These are phyloP conservation scores for Herpetospermum pedunculosum DNA, from an alignment of 306 rosid species.

Conservation along the genomic window DNA sequence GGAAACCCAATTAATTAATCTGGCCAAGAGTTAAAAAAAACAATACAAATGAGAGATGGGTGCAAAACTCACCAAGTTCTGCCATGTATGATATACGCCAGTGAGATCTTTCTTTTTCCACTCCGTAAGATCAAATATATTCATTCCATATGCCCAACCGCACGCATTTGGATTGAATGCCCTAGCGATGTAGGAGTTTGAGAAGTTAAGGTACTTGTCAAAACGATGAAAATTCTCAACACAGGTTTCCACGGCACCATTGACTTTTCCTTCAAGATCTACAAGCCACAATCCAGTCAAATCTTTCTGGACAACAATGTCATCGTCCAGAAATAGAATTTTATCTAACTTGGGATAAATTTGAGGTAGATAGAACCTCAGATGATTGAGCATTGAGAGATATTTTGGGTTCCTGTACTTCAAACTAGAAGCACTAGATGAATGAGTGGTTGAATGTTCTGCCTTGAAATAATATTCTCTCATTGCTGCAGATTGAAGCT, in stretches of 20 bases:
- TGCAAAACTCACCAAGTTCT: slow-evolving; percentile 73
- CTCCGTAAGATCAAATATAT: slow-evolving; percentile 77
- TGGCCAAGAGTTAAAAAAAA: background rate
- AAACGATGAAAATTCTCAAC: slow-evolving; percentile 85
- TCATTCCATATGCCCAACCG: slow-evolving; percentile 99
- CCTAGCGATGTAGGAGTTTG: slow-evolving; percentile 78
- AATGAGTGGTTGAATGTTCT: slow-evolving; percentile 56
- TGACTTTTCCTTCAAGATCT: slow-evolving; percentile 77
- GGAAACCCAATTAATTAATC: background rate
- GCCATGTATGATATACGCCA: slow-evolving; percentile 96
- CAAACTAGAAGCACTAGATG: slow-evolving; percentile 70
- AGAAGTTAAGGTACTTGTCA: slow-evolving; percentile 87
- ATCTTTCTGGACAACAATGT: slow-evolving; percentile 97
- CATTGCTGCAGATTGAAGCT: slow-evolving; percentile 90
- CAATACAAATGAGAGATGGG: background rate
- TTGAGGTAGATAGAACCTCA: slow-evolving; percentile 93
- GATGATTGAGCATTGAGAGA: slow-evolving; percentile 93
- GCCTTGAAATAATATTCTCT: slow-evolving; percentile 91
- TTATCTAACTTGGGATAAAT: slow-evolving; percentile 87
- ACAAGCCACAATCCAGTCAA: slow-evolving; percentile 72
- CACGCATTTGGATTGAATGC: slow-evolving; percentile 87
- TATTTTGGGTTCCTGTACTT: slow-evolving; percentile 97
- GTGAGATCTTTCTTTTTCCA: slow-evolving; percentile 90
- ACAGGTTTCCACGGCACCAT: slow-evolving; percentile 97
- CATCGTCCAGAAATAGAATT: slow-evolving; percentile 89